Base-by-base conservation (phyloP, 345 rosid species). In the Camelina neglecta region DNA sequence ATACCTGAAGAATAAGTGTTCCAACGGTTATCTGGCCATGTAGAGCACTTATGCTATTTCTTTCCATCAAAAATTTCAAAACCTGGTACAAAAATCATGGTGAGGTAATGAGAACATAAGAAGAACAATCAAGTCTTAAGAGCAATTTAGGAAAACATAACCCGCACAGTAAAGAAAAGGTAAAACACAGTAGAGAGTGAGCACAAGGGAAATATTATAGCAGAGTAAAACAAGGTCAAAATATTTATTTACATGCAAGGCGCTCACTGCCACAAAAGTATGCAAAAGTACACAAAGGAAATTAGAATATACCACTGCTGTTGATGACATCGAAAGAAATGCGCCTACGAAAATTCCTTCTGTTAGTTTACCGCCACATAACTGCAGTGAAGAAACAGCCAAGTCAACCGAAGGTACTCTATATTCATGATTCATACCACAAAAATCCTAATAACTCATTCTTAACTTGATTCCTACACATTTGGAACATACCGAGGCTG, bases 21-120 rank as follows among this genome's bases (percentile, higher is more conserved):
- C 97, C 97, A 80, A 92, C 79, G 21, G 96, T 92, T 65, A 92
- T 92, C 83, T 92, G 97, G 74, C 96, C 94, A 70, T 92, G 93
- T 54, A 92, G 87, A 15, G 93, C 84, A 85, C 75, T 88, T 71
- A 82, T 84, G 73, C 90, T 85, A 84, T 90, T 92, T 79, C 79
- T 88, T 81, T 92, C 97, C 96, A 90, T 92, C 67, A 92, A 80
- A 84, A 90, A 92, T 67, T 92, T 92, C 80, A 92, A 79, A 42
- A 92, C 97, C 97, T 92, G 82, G 58, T 42, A 80, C 31, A 74
- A 78, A 53, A 49, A 47, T 49, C 41, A 74, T 9, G 42, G 54
- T 1, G 45, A 48, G 80, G 74, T 50, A 41, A 64, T 8, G 23
- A 38, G 48, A 61, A 21, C 74, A 44, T 62, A 41, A 41, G 42